phyloP scores from a whole-genome alignment of 2,329 filamentous ascomycete genomes.

The Fusarium torulosum region DNA sequence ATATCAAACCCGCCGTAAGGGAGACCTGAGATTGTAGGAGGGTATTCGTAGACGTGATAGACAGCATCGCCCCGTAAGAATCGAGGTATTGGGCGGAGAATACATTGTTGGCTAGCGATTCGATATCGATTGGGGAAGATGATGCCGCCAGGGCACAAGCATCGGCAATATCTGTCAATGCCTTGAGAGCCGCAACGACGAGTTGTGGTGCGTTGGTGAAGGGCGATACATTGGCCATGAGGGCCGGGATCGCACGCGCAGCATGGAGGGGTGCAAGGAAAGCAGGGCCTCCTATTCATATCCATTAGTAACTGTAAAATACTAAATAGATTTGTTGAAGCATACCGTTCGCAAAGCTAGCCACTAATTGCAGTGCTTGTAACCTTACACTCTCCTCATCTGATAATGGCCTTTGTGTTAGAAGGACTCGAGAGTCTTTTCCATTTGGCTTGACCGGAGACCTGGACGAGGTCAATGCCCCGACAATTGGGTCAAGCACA shows the following conservation, averaged over 20 bases:
- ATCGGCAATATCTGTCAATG: constrained; percentile 78
- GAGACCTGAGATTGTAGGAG: constrained; percentile 71
- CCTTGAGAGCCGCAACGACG: constrained; percentile 78
- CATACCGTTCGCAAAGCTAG: constrained; percentile 86
- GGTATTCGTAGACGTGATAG: constrained; percentile 65
- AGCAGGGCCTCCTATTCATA: constrained; percentile 75
- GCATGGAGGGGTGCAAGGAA: constrained; percentile 82
- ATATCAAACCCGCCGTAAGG: constrained; percentile 69
- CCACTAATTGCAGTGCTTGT: constrained; percentile 86
- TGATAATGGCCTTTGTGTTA: constrained; percentile 58
- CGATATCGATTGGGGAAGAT: constrained; percentile 61
- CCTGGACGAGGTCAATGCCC: constrained; percentile 57
- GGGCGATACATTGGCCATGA: constrained; percentile 78
- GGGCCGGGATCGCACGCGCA: constrained; percentile 74
- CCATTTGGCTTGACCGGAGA: constrained; percentile 54
- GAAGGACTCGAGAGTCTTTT: constrained; percentile 54
- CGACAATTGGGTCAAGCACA: constrained; percentile 70
- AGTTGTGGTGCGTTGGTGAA: constrained; percentile 73
- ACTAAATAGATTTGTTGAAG: constrained; percentile 3
- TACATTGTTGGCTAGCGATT: constrained; percentile 70
- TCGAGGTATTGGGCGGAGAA: constrained; percentile 73
- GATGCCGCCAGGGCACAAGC: constrained; percentile 69
- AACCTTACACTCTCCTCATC: constrained; percentile 77
- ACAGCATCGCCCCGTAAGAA: constrained; percentile 74
- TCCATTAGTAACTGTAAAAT: constrained; percentile 32